Conservation (phyloP, 192 early-diverging fungal species). For the Backusella psychrophila region DNA sequence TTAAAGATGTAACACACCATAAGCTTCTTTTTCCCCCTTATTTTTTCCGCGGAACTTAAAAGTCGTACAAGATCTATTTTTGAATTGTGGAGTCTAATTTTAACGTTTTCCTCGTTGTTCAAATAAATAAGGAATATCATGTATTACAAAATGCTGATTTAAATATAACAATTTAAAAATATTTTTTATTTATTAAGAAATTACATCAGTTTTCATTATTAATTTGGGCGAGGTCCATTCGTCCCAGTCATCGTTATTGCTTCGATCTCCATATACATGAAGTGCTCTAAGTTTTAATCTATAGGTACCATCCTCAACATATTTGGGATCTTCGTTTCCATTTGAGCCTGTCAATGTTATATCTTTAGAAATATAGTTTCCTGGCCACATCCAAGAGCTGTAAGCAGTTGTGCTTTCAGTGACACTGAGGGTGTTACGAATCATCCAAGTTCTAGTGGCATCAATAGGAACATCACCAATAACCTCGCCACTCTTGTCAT, state of each 20-base stretch:
- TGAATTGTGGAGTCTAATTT: conserved; percentile 5
- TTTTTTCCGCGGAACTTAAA: conserved; percentile 5
- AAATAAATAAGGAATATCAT: not conserved
- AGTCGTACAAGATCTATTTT: conserved; percentile 8
- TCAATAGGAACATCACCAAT: conserved; percentile 26
- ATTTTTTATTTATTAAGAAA: not conserved
- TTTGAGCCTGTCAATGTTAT: conserved; percentile 16
- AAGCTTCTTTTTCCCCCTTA: not conserved
- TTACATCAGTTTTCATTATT: conserved; percentile 9
- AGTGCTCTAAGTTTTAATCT: conserved; percentile 18
- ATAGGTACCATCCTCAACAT: conserved; percentile 12
- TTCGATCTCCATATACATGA: conserved; percentile 23
- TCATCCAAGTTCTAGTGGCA: conserved; percentile 10
- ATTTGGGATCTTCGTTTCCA: not conserved
- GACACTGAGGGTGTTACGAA: conserved; percentile 2
- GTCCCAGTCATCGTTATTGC: conserved; percentile 15
- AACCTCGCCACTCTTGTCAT: not conserved
- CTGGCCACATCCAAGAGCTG: conserved; percentile 22
- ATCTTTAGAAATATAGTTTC: conserved; percentile 21
- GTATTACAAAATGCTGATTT: not conserved
- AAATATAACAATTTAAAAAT: conserved; percentile 4
- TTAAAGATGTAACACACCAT: not conserved
- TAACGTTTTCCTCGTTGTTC: not conserved
- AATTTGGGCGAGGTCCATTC: conserved; percentile 21
- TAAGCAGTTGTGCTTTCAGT: conserved; percentile 11